phyloP scores from a whole-genome alignment of 2,329 filamentous ascomycete genomes.

The Aureobasidium sp. region DNA sequence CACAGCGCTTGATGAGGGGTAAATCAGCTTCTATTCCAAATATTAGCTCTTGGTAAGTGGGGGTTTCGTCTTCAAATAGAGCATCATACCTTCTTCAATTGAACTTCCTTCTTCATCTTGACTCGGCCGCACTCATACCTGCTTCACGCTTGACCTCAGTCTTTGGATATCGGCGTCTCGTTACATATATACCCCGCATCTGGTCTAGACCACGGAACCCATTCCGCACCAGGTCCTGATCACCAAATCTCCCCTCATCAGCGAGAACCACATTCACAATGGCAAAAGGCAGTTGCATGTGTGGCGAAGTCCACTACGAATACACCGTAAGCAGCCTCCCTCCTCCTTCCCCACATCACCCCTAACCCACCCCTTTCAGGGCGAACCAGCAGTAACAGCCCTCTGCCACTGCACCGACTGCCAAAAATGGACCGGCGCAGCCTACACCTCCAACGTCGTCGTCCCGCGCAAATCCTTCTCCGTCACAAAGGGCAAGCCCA shows the following conservation, averaged over 20 bases:
- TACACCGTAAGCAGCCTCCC: slow-evolving; percentile 17
- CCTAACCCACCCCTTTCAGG: slow-evolving; percentile 20
- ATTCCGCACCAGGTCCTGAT: background rate
- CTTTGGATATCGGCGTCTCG: background rate
- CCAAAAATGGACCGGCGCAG: slow-evolving; percentile 47
- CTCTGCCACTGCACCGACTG: slow-evolving; percentile 48
- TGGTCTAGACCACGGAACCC: background rate
- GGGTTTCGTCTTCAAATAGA: background rate
- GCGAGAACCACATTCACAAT: slow-evolving; percentile 12
- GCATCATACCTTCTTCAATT: background rate
- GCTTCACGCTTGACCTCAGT: background rate
- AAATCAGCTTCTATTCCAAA: background rate
- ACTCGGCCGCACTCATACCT: background rate
- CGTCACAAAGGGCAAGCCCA: slow-evolving; percentile 43
- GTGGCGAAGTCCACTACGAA: slow-evolving; percentile 21
- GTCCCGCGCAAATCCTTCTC: slow-evolving; percentile 40
- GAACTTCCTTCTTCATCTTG: background rate
- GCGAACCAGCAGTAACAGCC: slow-evolving; percentile 34
- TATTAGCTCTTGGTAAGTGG: background rate
- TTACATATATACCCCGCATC: background rate
- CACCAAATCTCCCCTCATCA: background rate
- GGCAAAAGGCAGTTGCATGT: slow-evolving; percentile 25
- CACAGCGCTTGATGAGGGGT: slow-evolving; percentile 4
- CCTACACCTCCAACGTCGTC: slow-evolving; percentile 47
- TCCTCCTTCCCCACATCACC: background rate